Evolutionary conservation across 768 basidiomycete genomes (phyloP), one percentile per base, ranked within the genome.

Genomic region (Termitomyces sp.): DNA sequence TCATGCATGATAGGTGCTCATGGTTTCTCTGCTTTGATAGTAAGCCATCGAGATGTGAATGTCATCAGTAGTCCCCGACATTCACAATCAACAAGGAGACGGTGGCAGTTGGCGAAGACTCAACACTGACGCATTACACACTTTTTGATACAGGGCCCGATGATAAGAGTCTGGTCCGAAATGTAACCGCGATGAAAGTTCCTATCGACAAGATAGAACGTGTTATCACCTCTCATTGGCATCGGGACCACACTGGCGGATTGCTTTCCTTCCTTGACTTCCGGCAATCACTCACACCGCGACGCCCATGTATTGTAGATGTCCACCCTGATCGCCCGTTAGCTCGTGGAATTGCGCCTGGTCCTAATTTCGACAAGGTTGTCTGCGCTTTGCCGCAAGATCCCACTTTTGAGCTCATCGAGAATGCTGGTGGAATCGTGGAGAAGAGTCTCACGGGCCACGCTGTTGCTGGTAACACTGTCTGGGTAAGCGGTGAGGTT

Each of bases 101-200:
- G 2, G 78, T 81, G 60, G 71, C 80, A 31, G 66, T 77, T 29
- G 85, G 74, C 25, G 71, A 77, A 46, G 58, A 71, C 60, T 67
- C 77, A 11, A 17, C 20, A 40, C 12, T 40, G 38, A 5, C 38
- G 3, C 82, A 84, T 57, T 74, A 80, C n/a, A 86, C 85, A 15
- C 79, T 94, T 40, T 92, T 95, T 69, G 93, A 95, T 73, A 87
- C 90, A 15, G 93, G 93, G 0, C 93, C 92, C 9, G 92, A 94
- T 68, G 83, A 84, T 15, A 77, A 76, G 29, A 86, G 88, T 32
- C 84, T 95, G 63, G 81, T 85, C n/a, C 85, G 90, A 55, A 94
- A 94, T 72, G 70, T 86, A 31, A 72, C 72, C 5, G 83, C 86
- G 4, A 79, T 94, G 78, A 76, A 84, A 25, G 69, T 85, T 0